Percentiles rank a stretch among this genome's conserved stretches.
Conservation (phyloP, 1,139 yeast genomes). For the Candida dubliniensis region DNA sequence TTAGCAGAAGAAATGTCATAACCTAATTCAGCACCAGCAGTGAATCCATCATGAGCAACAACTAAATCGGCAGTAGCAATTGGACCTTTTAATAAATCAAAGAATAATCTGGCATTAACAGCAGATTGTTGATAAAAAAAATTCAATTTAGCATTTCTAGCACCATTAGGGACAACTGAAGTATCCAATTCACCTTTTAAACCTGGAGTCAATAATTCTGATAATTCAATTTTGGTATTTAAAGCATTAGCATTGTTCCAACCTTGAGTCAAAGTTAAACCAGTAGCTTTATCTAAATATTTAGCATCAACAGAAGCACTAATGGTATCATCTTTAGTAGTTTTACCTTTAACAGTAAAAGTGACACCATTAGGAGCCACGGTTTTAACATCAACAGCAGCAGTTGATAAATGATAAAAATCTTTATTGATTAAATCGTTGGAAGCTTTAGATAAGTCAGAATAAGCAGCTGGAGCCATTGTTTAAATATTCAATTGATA, state of each 20-base stretch:
- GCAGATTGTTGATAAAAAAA: slow-evolving; percentile 91
- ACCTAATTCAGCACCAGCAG: slow-evolving; percentile 96
- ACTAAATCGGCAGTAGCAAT: slow-evolving; percentile 93
- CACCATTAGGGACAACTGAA: slow-evolving; percentile 81
- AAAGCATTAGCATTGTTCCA: slow-evolving; percentile 95
- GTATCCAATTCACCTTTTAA: slow-evolving; percentile 92
- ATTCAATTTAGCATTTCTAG: slow-evolving; percentile 89
- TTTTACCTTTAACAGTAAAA: slow-evolving; percentile 92
- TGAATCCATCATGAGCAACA: slow-evolving; percentile 93
- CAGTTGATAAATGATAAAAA: slow-evolving; percentile 89
- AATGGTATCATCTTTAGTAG: slow-evolving; percentile 78
- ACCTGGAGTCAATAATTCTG: slow-evolving; percentile 92
- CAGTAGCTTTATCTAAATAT: slow-evolving; percentile 90
- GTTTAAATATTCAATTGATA: slow-evolving; percentile 13
- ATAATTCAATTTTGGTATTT: slow-evolving; percentile 90
- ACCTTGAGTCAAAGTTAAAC: slow-evolving; percentile 93
- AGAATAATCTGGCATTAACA: slow-evolving; percentile 91
- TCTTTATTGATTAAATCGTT: slow-evolving; percentile 88
- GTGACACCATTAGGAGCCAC: slow-evolving; percentile 96
- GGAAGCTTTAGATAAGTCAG: slow-evolving; percentile 87
- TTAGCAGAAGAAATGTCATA: slow-evolving; percentile 92
- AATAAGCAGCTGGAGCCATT: slow-evolving; percentile 71
- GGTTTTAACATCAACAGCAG: slow-evolving; percentile 86
- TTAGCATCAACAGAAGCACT: slow-evolving; percentile 91
- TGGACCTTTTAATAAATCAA: slow-evolving; percentile 95